Evolutionary conservation across 805 yeast genomes (phyloP).

Genomic region (Diddensiella santjacobensis): DNA sequence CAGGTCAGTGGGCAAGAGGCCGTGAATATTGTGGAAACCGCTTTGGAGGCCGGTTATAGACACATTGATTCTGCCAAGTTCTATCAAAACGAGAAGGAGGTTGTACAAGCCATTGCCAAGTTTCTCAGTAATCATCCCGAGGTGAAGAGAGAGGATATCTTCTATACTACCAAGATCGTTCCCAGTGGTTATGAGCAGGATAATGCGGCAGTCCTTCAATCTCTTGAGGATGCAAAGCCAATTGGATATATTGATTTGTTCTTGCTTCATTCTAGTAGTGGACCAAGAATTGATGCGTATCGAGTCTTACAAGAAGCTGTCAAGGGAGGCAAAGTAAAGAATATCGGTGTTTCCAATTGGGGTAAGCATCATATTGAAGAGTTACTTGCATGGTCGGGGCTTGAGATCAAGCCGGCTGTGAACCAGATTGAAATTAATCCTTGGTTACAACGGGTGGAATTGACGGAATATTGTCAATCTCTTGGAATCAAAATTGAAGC

Average conservation of each 20-base stretch:
- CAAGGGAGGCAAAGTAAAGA: conserved; percentile 45
- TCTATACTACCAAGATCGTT: conserved; percentile 71
- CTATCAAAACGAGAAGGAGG: conserved; percentile 61
- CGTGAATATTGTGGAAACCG: conserved; percentile 46
- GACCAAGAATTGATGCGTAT: conserved; percentile 30
- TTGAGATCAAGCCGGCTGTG: conserved; percentile 59
- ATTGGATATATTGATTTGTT: conserved; percentile 63
- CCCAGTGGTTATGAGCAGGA: conserved; percentile 56
- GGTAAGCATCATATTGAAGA: conserved; percentile 55
- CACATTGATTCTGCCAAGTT: conserved; percentile 68
- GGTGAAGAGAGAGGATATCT: conserved; percentile 49
- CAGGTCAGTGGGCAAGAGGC: conserved; percentile 40
- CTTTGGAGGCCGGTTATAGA: conserved; percentile 63
- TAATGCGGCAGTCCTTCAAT: conserved; percentile 52
- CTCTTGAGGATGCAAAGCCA: conserved; percentile 47
- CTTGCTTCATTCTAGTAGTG: conserved; percentile 45
- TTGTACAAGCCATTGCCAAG: conserved; percentile 52
- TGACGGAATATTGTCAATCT: conserved; percentile 56
- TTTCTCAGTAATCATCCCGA: conserved; percentile 45
- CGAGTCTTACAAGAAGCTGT: conserved; percentile 48
- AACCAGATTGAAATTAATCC: conserved; percentile 84
- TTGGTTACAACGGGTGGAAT: conserved; percentile 65
- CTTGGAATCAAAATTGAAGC: conserved; percentile 65
- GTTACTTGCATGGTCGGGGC: conserved; percentile 43
- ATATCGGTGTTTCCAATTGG: conserved; percentile 63